These are phyloP conservation scores for Penicillium polonicum DNA, from an alignment of 2,329 filamentous ascomycete genomes.

Conservation along the genomic window DNA sequence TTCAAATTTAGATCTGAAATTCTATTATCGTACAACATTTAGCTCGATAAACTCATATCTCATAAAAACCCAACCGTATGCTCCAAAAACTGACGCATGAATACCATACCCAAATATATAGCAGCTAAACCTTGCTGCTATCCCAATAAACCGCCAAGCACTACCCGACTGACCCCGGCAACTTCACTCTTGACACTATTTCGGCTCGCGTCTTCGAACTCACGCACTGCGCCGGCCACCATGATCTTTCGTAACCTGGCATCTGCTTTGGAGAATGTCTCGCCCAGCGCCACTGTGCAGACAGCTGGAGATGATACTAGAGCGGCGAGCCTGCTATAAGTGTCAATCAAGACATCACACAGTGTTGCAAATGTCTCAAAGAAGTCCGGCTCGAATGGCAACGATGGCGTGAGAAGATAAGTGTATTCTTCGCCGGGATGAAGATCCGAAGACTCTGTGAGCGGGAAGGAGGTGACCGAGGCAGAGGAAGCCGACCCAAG, in stretches of 20 bases:
- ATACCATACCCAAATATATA: conserved; percentile 1
- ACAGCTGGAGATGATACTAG: conserved; percentile 73
- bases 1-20: conserved; percentile 9
- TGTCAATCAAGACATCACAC: conserved; percentile 92
- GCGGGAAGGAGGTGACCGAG: conserved; percentile 41
- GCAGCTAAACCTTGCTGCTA: conserved; percentile 15
- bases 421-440: conserved; percentile 83
- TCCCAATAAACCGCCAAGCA: conserved; percentile 78
- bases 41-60: conserved; percentile 3
- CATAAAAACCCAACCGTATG: conserved; percentile 1
- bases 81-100: not conserved
- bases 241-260: conserved; percentile 83
- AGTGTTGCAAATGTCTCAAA: conserved; percentile 94
- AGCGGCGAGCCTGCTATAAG: conserved; percentile 74
- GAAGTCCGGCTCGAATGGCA: conserved; percentile 96
- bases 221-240: conserved; percentile 78
- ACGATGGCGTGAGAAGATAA: conserved; percentile 80
- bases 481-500: conserved; percentile 41
- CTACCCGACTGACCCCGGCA: conserved; percentile 80
- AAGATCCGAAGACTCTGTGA: conserved; percentile 59
- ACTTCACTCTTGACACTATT: conserved; percentile 76
- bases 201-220: conserved; percentile 87
- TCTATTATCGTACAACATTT: conserved; percentile 14
- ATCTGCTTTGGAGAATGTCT: conserved; percentile 89
- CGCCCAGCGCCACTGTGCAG: conserved; percentile 69